phyloP scores from a whole-genome alignment of 768 basidiomycete genomes.

The Lanmaoa pseudosensibilis region DNA sequence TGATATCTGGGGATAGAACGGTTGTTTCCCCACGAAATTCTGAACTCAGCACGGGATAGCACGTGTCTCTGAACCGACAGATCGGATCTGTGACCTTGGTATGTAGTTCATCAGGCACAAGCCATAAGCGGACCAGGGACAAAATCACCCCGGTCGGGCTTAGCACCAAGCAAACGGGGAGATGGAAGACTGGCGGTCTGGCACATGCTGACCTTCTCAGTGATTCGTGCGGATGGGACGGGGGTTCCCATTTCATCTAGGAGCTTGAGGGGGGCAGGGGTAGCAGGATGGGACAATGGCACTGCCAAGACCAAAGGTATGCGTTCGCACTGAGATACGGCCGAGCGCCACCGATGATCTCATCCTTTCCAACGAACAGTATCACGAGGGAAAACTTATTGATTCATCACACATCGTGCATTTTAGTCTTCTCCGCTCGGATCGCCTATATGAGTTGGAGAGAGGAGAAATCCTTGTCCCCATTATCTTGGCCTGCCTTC shows the following conservation, averaged over 20 bases:
- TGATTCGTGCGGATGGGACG: conserved; percentile 3
- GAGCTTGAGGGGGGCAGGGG: neutral
- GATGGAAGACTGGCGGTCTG: neutral
- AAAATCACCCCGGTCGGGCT: neutral
- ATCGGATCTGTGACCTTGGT: neutral
- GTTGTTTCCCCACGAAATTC: neutral
- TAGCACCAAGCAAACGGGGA: neutral
- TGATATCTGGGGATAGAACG: neutral
- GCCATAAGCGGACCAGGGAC: neutral
- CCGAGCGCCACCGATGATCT: neutral
- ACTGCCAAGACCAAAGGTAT: neutral
- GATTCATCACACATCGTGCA: neutral
- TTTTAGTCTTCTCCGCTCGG: neutral
- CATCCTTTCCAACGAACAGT: neutral
- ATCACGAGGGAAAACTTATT: neutral
- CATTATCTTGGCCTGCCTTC: neutral
- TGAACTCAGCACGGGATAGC: neutral
- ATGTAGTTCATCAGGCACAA: neutral
- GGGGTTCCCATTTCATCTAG: neutral
- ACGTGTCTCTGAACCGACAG: neutral
- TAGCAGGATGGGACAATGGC: neutral
- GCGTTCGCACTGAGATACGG: neutral
- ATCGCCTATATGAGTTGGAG: neutral
- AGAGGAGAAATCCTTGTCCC: neutral
- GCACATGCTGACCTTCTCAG: neutral